Evolutionary conservation across 2,329 filamentous ascomycete genomes (phyloP), one percentile per base, ranked within the genome.

Genomic region (Nannizziopsis barbatae): DNA sequence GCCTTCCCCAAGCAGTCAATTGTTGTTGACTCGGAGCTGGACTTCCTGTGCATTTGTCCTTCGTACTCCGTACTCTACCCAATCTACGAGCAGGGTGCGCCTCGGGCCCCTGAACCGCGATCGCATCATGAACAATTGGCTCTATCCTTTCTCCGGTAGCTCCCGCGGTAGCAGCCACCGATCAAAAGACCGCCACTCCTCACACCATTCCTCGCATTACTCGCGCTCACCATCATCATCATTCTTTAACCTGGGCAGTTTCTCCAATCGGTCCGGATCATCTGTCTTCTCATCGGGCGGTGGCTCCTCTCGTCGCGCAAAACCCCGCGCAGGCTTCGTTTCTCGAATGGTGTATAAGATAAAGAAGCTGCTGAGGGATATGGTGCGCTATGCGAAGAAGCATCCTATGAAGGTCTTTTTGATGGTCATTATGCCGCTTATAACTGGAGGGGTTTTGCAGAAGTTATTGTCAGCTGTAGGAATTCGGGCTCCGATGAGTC

Each of bases 371-470:
- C 70, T 95, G 50, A 83, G 84, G 60, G 82, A 94, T 62, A 79
- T 95, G 7, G 74, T 83, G 63, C 78, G 82, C 63, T 94, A 90
- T 69, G 84, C 86, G 59, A 83, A 86, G 62, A 76, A 80, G 33
- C 83, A 95, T 69, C 90, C 89, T 0, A 70, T 87, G 62, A 93
- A 93, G 69, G 85, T 94, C 42, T 85, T 95, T 71, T 74, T 86
- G 72, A 77, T 88, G 53, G 83, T 95, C 53, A 76, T 95, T 59
- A 80, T 95, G 76, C 90, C 90, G 8, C 75, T 96, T 50, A 71
- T 95, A 59, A 88, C 83, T 1, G 86, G 86, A 45, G 90, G 90
- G 30, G 83, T 86, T 22, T 69, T 95, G 56, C 81, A 81, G 7
- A 85, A 83, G 41, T 71, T 95, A 39, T 75, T 95, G 40, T 77